Conservation (phyloP, 1,139 yeast species). For the Suhomyces yuchorum region DNA sequence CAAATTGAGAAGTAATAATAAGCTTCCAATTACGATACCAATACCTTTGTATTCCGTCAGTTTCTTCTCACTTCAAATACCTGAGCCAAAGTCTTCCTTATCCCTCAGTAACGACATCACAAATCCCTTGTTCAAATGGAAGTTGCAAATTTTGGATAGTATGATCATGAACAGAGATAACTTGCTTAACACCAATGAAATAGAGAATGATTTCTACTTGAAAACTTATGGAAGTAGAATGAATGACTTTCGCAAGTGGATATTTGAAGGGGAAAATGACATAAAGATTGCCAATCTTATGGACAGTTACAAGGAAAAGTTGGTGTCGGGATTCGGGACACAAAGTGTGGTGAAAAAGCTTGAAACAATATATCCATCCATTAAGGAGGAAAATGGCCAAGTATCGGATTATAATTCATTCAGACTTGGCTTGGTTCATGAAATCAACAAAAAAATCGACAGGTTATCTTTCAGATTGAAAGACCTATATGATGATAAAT, state of each 20-base stretch:
- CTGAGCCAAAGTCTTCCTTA: conserved; percentile 28
- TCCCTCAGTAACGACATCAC: conserved; percentile 23
- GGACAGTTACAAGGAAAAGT: conserved; percentile 24
- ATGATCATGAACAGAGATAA: conserved; percentile 34
- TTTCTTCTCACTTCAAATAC: conserved; percentile 32
- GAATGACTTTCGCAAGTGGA: conserved; percentile 29
- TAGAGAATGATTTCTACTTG: conserved; percentile 24
- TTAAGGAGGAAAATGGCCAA: background rate
- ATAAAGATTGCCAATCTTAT: conserved; percentile 14
- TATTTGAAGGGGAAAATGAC: conserved; percentile 21
- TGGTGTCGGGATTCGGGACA: conserved; percentile 27
- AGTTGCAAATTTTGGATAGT: conserved; percentile 32
- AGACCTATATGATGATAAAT: conserved; percentile 6
- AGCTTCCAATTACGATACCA: conserved; percentile 43
- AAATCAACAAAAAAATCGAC: conserved; percentile 6
- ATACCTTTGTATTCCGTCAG: conserved; percentile 41
- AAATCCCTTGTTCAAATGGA: conserved; percentile 35
- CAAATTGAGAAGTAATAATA: conserved; percentile 20
- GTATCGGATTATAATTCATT: conserved; percentile 4
- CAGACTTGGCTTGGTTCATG: conserved; percentile 4
- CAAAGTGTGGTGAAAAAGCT: conserved; percentile 31
- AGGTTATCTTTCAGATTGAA: conserved; percentile 2
- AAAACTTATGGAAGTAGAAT: conserved; percentile 34
- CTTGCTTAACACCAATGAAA: conserved; percentile 19
- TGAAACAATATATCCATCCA: conserved; percentile 16